Base-by-base conservation (phyloP, 768 basidiomycete genomes). In the Pleurotus sapidus region DNA sequence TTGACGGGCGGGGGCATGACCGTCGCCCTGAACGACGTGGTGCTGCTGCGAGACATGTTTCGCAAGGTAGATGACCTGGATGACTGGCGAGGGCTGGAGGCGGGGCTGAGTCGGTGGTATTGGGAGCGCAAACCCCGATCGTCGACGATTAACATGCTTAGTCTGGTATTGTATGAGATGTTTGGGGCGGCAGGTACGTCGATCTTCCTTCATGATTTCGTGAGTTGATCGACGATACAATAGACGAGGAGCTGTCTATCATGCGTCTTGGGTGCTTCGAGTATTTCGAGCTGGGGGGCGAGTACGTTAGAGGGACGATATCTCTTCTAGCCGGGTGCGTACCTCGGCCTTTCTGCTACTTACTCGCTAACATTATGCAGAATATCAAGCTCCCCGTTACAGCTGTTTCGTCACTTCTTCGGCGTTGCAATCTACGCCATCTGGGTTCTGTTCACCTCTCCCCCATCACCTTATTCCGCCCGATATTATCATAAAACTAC, bases 1-100 rank as follows among this genome's bases (percentile, higher is more conserved):
- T 80, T 99, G 18, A 99, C 97, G 0, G 97, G 97, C 4, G 94
- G 95, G 12, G 97, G 97, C 4, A 99, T 99, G 97, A 95, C 95
- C 0, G 96, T 98, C 40, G 95, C 94, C 1, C 76, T 98, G 46
- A 81, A 86, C 65, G 97, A 98, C 62, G 89, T 90, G 4, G 88
- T 93, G 7, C 62, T 90, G 25, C 78, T 98, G 11, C 72, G 84
- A 37, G 73, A 83, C 14, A 74, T 91, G 57, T 74, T 97, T 9
- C 8, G 30, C 24, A 23, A n/a, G 14, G 3, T 11, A 37, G 63
- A 69, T 3, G 68, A 78, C 46, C 57, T 77, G 43, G 64, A 68
- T 7, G 73, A 87, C 62, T 87, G 84, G 85, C 67, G 71, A 11
- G 69, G 74, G 34, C 64, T 91, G 18, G 73, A 77, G 24, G 68